These are phyloP conservation scores for Lactifluus subvellereus DNA, from an alignment of 768 basidiomycete genomes.

Conservation along the genomic window DNA sequence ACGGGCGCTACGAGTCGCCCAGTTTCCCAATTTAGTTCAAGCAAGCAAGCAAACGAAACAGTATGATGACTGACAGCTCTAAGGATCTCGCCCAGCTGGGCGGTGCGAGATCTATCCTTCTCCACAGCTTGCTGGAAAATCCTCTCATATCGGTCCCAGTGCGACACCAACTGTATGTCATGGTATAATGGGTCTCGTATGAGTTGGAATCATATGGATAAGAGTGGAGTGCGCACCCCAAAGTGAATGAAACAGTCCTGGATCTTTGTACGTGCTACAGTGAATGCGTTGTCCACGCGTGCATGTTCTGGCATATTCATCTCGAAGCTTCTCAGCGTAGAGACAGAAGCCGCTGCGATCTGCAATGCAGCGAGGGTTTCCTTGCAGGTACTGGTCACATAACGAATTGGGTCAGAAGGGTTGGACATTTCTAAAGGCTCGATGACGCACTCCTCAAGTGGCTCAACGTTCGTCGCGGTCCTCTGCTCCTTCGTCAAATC, in stretches of 20 bases:
- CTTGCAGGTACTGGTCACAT: constrained; percentile 4
- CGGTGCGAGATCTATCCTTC: constrained; percentile 15
- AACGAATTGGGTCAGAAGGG: background rate
- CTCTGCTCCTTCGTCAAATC: constrained; percentile 6
- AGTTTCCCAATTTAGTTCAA: background rate
- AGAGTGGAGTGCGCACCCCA: constrained; percentile 1
- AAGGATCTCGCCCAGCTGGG: constrained; percentile 13
- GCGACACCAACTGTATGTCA: background rate
- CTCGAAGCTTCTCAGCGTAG: background rate
- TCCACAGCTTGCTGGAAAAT: constrained; percentile 16
- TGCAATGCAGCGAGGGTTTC: constrained; percentile 10
- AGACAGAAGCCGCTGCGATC: constrained; percentile 4
- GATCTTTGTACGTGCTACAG: constrained; percentile 9
- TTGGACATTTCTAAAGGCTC: background rate
- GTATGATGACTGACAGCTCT: constrained; percentile 6
- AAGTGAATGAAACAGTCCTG: constrained; percentile 14
- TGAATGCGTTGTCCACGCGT: background rate
- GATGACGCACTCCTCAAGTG: constrained; percentile 17
- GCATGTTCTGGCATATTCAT: constrained; percentile 13
- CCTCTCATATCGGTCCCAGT: constrained; percentile 17
- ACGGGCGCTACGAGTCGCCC: constrained; percentile 2
- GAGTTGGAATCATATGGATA: background rate
- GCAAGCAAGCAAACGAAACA: too few relatives aligned
- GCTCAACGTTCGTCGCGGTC: constrained; percentile 16
- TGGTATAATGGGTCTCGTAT: background rate